A percentile compares a stretch with the other conserved stretches of the same genome.
These are phyloP conservation scores for Silene noctiflora DNA, from an alignment of 179 eudicot species.

Conservation along the genomic window DNA sequence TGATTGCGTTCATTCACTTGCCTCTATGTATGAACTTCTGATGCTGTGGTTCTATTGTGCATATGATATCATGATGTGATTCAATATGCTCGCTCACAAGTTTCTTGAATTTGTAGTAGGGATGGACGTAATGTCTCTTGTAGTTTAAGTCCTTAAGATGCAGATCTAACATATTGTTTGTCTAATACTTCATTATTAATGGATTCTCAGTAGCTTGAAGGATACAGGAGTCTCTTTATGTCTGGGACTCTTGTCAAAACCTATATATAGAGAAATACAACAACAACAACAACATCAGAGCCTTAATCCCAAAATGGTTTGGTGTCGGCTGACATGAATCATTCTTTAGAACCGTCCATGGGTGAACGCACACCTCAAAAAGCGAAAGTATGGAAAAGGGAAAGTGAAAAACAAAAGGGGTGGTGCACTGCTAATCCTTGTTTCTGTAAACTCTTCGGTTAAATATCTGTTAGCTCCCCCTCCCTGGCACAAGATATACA, in stretches of 20 bases:
- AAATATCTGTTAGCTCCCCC: background rate
- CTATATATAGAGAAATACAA: background rate
- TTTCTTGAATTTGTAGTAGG: background rate
- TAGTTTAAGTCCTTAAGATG: background rate
- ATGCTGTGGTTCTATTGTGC: background rate
- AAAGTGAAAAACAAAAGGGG: too few species aligned
- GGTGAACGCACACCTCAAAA: too few species aligned
- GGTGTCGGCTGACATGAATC: too few species aligned
- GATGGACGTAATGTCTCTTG: background rate
- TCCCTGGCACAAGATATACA: background rate
- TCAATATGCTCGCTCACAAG: too few species aligned
- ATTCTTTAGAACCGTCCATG: too few species aligned
- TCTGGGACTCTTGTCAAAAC: background rate
- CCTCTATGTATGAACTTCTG: background rate
- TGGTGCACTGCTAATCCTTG: conserved; percentile 2
- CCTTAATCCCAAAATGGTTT: too few species aligned
- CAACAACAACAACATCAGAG: too few species aligned
- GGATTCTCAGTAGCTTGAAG: background rate
- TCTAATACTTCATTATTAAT: background rate
- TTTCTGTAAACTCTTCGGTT: conserved; percentile 10
- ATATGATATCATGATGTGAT: too few species aligned
- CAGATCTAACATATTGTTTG: conserved; percentile 9
- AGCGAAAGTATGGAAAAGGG: too few species aligned
- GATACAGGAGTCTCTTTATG: background rate
- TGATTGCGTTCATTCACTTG: background rate